A percentile compares a stretch with the other conserved stretches of the same genome.
These are phyloP conservation scores for Syzygium jambos DNA, from an alignment of 345 rosid genomes.

Conservation along the genomic window DNA sequence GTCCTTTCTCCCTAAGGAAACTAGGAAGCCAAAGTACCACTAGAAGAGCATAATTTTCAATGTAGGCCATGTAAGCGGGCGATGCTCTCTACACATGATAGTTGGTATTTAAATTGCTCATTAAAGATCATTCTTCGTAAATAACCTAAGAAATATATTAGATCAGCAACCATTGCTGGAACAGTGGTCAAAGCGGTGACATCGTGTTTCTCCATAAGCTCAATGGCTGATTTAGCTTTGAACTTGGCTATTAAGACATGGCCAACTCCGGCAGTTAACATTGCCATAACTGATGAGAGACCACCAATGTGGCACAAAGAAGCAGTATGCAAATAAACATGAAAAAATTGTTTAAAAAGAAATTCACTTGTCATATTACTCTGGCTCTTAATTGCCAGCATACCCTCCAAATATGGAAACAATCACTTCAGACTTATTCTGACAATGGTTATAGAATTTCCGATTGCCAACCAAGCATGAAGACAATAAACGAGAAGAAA, in stretches of 20 bases:
- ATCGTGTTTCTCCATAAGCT: slow-evolving; percentile 33
- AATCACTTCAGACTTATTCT: background rate
- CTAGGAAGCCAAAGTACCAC: background rate
- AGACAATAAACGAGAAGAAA: background rate
- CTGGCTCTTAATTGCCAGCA: background rate
- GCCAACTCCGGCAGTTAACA: slow-evolving; percentile 78
- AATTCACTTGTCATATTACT: no score
- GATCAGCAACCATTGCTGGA: slow-evolving; percentile 75
- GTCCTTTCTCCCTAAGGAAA: slow-evolving; percentile 28
- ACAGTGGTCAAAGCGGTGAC: slow-evolving; percentile 76
- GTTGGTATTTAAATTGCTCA: background rate
- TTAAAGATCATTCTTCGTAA: background rate
- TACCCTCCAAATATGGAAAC: background rate
- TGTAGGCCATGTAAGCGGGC: background rate
- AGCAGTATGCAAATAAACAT: slow-evolving; percentile 83
- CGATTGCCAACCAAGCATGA: background rate
- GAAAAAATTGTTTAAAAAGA: slow-evolving; percentile 7
- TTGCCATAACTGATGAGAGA: slow-evolving; percentile 70
- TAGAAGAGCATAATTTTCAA: background rate
- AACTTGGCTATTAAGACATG: slow-evolving; percentile 73
- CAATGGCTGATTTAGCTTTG: slow-evolving; percentile 42
- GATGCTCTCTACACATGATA: background rate
- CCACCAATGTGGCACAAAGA: slow-evolving; percentile 86
- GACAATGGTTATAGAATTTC: background rate
- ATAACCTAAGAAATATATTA: slow-evolving; percentile 40